A percentile compares a stretch with the other conserved stretches of the same genome.
These are phyloP conservation scores for Fomitopsis pinicola DNA, from an alignment of 1,284 basidiomycete genomes.

Conservation along the genomic window DNA sequence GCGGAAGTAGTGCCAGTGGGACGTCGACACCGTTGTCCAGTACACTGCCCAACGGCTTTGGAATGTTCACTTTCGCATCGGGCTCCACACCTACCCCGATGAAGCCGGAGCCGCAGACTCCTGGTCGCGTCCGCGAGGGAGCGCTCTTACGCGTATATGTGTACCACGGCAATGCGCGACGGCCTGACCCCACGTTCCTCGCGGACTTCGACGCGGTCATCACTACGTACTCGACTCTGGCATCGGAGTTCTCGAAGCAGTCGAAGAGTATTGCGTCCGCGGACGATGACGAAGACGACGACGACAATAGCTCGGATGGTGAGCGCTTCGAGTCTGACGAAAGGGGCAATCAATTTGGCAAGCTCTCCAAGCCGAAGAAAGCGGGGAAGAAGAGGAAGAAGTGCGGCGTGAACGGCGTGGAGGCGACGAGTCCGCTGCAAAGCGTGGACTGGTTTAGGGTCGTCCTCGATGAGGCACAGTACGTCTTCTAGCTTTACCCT, in stretches of 20 bases:
- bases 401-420: slow-evolving; percentile 40
- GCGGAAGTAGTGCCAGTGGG: slow-evolving; percentile 15
- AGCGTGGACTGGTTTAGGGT: slow-evolving; percentile 97
- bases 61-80: slow-evolving; percentile 14
- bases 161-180: slow-evolving; percentile 92
- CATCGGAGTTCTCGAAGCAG: slow-evolving; percentile 93
- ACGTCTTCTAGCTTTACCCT: slow-evolving; percentile 31
- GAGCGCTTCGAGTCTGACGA: slow-evolving; percentile 65
- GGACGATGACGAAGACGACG: slow-evolving; percentile 70
- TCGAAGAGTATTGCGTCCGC: slow-evolving; percentile 52
- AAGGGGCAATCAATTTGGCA: slow-evolving; percentile 57
- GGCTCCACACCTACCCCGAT: slow-evolving; percentile 18
- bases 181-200: slow-evolving; percentile 79
- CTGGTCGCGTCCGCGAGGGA: slow-evolving; percentile 39
- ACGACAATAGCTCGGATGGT: slow-evolving; percentile 63
- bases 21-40: slow-evolving; percentile 8
- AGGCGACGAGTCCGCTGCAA: slow-evolving; percentile 85
- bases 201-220: slow-evolving; percentile 96
- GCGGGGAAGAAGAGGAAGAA: slow-evolving; percentile 60
- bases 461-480: slow-evolving; percentile 98
- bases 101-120: slow-evolving; percentile 31
- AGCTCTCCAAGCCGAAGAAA: slow-evolving; percentile 55
- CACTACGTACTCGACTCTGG: slow-evolving; percentile 95
- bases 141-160: slow-evolving; percentile 79
- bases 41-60: slow-evolving; percentile 2